Conservation (phyloP, 371 early-diverging fungal genomes). For the Mucor velutinosus region DNA sequence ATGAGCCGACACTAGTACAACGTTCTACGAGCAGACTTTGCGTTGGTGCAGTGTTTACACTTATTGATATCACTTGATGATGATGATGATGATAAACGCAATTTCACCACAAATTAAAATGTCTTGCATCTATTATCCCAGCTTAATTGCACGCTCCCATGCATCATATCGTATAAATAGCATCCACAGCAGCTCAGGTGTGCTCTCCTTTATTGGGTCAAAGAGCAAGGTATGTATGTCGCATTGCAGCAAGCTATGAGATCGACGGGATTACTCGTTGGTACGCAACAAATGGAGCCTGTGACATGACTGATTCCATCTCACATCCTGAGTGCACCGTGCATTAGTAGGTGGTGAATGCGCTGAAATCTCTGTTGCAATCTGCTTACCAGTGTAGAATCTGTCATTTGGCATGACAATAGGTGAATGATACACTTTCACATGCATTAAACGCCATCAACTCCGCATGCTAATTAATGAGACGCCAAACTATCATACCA, state of each 20-base stretch:
- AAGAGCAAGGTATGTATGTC: neutral
- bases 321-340: neutral
- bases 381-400: neutral
- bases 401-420: neutral
- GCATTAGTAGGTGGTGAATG: neutral
- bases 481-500: neutral
- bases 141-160: neutral
- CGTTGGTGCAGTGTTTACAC: neutral
- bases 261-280: neutral
- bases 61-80: neutral
- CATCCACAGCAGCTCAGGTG: neutral
- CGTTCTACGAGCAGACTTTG: neutral
- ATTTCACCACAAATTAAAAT: neutral
- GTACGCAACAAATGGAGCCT: neutral
- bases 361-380: neutral
- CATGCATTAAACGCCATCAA: constrained; percentile 9
- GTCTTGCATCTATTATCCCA: neutral
- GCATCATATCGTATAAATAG: neutral
- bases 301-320: neutral
- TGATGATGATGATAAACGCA: neutral
- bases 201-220: neutral
- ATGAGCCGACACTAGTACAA: neutral
- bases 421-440: neutral
- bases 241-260: neutral
- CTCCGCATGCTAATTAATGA: constrained; percentile 1